Conservation (phyloP, 2,329 filamentous ascomycete genomes). For the Curvularia sp. region DNA sequence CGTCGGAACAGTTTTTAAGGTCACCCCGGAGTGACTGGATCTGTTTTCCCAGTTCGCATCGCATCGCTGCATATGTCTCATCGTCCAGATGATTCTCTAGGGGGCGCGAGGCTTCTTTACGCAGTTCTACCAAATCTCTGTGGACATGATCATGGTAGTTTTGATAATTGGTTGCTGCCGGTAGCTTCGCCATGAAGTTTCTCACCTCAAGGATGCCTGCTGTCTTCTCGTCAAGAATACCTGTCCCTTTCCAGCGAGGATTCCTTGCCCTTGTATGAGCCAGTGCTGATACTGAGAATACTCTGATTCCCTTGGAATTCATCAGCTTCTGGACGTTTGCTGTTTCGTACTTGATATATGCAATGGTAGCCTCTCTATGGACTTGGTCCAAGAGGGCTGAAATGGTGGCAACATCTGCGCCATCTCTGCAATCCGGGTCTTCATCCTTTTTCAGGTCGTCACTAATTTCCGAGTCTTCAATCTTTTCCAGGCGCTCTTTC, state of each 20-base stretch:
- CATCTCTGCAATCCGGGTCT: too few species aligned
- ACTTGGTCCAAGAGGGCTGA: not conserved
- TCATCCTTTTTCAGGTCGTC: too few species aligned
- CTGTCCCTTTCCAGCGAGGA: not conserved
- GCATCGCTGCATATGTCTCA: constrained; percentile 14
- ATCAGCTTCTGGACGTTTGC: constrained; percentile 3
- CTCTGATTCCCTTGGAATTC: constrained; percentile 8
- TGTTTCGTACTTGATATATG: constrained; percentile 14
- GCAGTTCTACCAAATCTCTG: constrained; percentile 10
- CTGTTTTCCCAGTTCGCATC: not conserved
- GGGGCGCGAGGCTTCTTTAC: not conserved
- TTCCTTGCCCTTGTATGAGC: not conserved
- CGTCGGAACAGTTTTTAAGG: not conserved
- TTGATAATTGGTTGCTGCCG: not conserved
- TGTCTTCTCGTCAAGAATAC: not conserved
- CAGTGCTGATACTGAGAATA: constrained; percentile 11
- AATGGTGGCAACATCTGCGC: too few species aligned
- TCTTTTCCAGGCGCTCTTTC: too few species aligned
- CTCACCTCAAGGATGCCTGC: constrained; percentile 14
- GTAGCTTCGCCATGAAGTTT: constrained; percentile 10
- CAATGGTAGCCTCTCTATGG: constrained; percentile 5
- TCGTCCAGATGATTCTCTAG: constrained; percentile 14
- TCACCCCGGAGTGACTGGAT: not conserved
- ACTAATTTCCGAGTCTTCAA: too few species aligned
- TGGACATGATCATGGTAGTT: constrained; percentile 16